A percentile compares a stretch with the other conserved stretches of the same genome.
These are phyloP conservation scores for Lycium barbarum DNA, from an alignment of 257 asterid species.

Conservation along the genomic window DNA sequence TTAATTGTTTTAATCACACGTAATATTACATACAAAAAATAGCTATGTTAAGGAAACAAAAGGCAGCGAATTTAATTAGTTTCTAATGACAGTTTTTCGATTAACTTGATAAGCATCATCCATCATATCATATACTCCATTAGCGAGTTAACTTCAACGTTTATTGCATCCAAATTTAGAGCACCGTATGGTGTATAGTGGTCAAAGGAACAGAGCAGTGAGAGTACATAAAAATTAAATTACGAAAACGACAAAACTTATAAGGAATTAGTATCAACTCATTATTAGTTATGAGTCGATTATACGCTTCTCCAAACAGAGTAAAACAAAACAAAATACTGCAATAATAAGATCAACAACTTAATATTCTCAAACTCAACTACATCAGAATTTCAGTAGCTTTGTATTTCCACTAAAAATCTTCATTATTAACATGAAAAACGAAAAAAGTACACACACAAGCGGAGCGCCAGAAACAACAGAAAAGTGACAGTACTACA, in stretches of 20 bases:
- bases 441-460: not conserved
- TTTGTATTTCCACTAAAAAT: not conserved
- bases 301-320: no score
- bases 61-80: not conserved
- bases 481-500: not conserved
- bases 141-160: not conserved
- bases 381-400: not conserved
- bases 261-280: no score
- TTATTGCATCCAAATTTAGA: not conserved
- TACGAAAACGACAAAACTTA: no score
- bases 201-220: not conserved
- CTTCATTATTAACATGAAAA: not conserved
- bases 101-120: no score
- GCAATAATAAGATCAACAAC: not conserved
- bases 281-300: no score
- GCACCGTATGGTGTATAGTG: not conserved
- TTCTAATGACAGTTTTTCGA: not conserved
- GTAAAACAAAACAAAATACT: not conserved
- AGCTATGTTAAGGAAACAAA: not conserved
- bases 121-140: not conserved
- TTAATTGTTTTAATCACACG: not conserved
- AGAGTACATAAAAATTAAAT: no score
- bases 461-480: not conserved
- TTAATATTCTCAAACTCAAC: not conserved
- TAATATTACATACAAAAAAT: not conserved